Conservation (phyloP, 257 asterid species). For the Lithospermum erythrorhizon region DNA sequence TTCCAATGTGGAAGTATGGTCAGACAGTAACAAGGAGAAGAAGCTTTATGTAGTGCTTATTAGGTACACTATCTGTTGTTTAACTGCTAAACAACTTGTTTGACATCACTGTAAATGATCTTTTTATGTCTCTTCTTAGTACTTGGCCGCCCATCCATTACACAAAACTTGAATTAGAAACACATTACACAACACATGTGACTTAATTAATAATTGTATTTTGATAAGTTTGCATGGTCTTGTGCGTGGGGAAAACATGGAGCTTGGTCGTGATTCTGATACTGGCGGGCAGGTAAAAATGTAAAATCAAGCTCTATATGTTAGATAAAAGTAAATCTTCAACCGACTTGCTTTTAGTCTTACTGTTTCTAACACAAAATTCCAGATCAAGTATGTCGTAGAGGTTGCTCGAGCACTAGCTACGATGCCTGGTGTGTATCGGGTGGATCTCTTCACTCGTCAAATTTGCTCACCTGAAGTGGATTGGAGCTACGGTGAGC, state of each 20-base stretch:
- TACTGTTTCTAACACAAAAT: slow-evolving; percentile 12
- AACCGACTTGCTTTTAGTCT: slow-evolving; percentile 2
- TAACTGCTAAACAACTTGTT: background rate
- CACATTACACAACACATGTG: background rate
- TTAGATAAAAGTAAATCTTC: background rate
- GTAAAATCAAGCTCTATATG: slow-evolving; percentile 14
- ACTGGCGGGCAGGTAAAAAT: slow-evolving; percentile 80
- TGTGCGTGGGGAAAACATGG: slow-evolving; percentile 88
- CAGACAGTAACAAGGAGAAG: slow-evolving; percentile 53
- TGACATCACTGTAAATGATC: background rate
- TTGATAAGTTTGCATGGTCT: slow-evolving; percentile 64
- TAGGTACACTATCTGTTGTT: slow-evolving; percentile 25
- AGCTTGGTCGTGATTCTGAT: slow-evolving; percentile 88
- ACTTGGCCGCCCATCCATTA: background rate
- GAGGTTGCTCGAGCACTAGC: slow-evolving; percentile 81
- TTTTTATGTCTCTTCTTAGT: background rate
- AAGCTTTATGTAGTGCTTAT: slow-evolving; percentile 63
- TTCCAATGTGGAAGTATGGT: slow-evolving; percentile 52
- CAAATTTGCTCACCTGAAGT: slow-evolving; percentile 76
- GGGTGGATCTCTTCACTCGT: slow-evolving; percentile 74
- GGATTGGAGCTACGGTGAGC: slow-evolving; percentile 84
- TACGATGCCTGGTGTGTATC: slow-evolving; percentile 61
- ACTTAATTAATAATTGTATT: background rate
- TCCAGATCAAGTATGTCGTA: slow-evolving; percentile 65
- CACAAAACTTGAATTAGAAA: background rate